phyloP scores from a whole-genome alignment of 768 basidiomycete species.

The Tulasnella sp. region DNA sequence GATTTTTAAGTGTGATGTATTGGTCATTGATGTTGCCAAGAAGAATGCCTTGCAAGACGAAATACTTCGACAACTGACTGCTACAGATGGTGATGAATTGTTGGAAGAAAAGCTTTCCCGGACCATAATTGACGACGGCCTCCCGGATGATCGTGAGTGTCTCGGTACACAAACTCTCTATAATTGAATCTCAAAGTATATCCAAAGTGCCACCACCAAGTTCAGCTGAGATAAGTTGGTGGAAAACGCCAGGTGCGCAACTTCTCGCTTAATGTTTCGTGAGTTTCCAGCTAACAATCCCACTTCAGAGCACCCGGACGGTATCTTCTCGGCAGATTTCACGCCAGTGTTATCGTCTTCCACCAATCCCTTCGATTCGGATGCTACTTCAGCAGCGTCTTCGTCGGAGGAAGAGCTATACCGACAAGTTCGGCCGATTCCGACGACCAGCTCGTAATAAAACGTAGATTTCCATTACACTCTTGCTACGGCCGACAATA shows the following conservation, averaged over 20 bases:
- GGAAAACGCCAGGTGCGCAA: slow-evolving; percentile 67
- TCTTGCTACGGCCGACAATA: not conserved
- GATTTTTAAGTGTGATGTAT: slow-evolving; percentile 75
- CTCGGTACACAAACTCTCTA: not conserved
- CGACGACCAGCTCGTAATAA: not conserved
- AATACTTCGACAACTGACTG: slow-evolving; percentile 65
- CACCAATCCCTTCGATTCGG: slow-evolving; percentile 71
- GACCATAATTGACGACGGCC: slow-evolving; percentile 51
- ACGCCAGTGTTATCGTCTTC: slow-evolving; percentile 42
- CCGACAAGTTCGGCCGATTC: slow-evolving; percentile 41
- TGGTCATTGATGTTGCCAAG: slow-evolving; percentile 77
- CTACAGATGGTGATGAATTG: slow-evolving; percentile 63
- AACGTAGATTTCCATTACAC: not conserved
- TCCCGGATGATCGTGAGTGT: slow-evolving; percentile 52
- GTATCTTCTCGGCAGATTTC: slow-evolving; percentile 50
- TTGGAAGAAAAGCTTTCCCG: slow-evolving; percentile 71
- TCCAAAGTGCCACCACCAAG: slow-evolving; percentile 80
- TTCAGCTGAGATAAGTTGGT: slow-evolving; percentile 76
- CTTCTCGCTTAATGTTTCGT: not conserved
- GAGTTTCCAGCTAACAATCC: slow-evolving; percentile 3
- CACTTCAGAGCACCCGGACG: slow-evolving; percentile 59
- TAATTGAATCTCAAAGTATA: not conserved
- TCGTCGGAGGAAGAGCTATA: slow-evolving; percentile 87
- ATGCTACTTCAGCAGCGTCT: slow-evolving; percentile 59
- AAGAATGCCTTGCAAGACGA: slow-evolving; percentile 68